Evolutionary conservation across 202 grass and related monocot species (phyloP), one percentile per base, ranked within the genome.

Genomic region (Schoenoplectus tabernaemontani): DNA sequence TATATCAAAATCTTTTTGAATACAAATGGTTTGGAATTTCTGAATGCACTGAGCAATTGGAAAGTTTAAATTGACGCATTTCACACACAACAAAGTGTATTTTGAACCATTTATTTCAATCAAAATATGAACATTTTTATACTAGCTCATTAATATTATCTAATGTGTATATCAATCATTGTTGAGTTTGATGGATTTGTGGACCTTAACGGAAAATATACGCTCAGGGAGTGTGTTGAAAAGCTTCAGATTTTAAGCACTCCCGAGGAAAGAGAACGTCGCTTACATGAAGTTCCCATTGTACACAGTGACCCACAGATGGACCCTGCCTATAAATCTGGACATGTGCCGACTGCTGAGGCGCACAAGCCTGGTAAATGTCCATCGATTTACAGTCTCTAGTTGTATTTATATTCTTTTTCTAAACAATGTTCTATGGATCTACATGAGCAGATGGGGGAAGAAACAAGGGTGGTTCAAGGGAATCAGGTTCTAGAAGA

Each of bases 281-380:
- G 77, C 64, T 66, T 99, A 64, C 85, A 85, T 85, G 92, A 99
- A 85, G 60, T 96, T 78, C 87, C 91, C 60, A 71, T 89, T 80
- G 90, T 96, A 71, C 96, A 99, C 87, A 83, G 74, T 68, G 90
- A 96, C 66, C 71, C 90, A 26, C 92, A 79, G 81, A 96, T 96
- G 96, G 79, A 99, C 89, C 96, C 96, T 58, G 76, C 84, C 78
- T 99, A 89, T 84, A 90, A 93, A 60, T 93, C 92, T 81, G 84
- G 81, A 54, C 92, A 99, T 81, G 92, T 96, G 84, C 79, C 48
- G 38, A 65, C 83, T 74, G 71, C 57, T 44, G 84, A 85, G 59
- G 83, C 78, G 3, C 58, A 61, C 23, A 80, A n/a, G 39, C 39
- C 59, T 48, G 78, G 78, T 80, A 80, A 65, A 64, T 2, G 63